Evolutionary conservation across 83 land plant species (phyloP).

Genomic region (Picea abies): DNA sequence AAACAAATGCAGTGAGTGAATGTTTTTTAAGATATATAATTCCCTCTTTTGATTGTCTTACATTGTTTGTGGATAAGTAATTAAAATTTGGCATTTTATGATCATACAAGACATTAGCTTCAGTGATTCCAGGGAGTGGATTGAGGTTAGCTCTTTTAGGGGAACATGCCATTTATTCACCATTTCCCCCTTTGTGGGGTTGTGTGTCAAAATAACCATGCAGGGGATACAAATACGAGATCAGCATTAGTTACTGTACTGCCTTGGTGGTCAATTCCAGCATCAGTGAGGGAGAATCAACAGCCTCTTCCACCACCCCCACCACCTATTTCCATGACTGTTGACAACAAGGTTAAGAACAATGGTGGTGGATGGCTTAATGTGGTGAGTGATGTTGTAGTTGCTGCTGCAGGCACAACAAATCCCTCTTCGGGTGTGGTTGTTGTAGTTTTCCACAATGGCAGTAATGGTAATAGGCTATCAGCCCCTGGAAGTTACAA

Average conservation of each 20-base stretch:
- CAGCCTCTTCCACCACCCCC: conserved; percentile 11
- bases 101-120: conserved; percentile 92
- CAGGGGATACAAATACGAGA: background rate
- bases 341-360: conserved; percentile 79
- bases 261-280: conserved; percentile 60
- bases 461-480: conserved; percentile 34
- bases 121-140: conserved; percentile 86
- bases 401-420: conserved; percentile 67
- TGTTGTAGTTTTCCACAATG: conserved; percentile 87
- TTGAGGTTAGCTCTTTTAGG: conserved; percentile 85
- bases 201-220: conserved; percentile 28
- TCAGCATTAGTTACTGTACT: conserved; percentile 20
- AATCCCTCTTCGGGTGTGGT: conserved; percentile 64
- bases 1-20: conserved; percentile 84
- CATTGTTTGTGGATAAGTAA: too few relatives aligned
- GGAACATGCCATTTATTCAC: conserved; percentile 93
- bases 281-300: conserved; percentile 16
- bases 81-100: too few relatives aligned
- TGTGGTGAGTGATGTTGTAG: conserved; percentile 72
- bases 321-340: conserved; percentile 58
- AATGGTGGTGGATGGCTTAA: conserved; percentile 83
- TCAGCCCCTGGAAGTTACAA: conserved; percentile 27
- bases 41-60: background rate
- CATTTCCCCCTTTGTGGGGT: conserved; percentile 70
- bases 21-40: background rate